Evolutionary conservation across 2,329 filamentous ascomycete species (phyloP).

Genomic region (Fusarium virguliforme): DNA sequence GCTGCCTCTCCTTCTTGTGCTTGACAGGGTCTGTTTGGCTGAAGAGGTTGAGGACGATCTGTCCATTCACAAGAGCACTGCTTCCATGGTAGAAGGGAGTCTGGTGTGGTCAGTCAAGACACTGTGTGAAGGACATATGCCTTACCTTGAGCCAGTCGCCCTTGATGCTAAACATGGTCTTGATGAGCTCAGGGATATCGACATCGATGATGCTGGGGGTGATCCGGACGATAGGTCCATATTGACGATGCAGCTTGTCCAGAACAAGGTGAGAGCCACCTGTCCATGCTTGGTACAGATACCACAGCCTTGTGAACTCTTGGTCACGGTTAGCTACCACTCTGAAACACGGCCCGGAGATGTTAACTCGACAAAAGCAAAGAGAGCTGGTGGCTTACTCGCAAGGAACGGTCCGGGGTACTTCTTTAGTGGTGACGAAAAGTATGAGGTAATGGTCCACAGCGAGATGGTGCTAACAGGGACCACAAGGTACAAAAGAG

Average conservation of each 20-base stretch:
- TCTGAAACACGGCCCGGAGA: not conserved
- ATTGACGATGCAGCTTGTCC: constrained; percentile 56
- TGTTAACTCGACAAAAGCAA: not conserved
- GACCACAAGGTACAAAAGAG: constrained; percentile 22
- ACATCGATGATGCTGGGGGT: constrained; percentile 59
- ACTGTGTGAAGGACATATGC: not conserved
- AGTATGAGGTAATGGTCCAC: constrained; percentile 34
- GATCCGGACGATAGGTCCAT: constrained; percentile 61
- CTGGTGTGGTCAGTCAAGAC: constrained; percentile 23
- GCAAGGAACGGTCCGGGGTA: constrained; percentile 56
- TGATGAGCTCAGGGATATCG: constrained; percentile 57
- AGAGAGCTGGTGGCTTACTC: constrained; percentile 38
- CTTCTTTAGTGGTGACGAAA: constrained; percentile 49
- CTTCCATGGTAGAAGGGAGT: constrained; percentile 50
- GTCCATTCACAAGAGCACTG: constrained; percentile 49
- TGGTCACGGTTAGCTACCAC: not conserved
- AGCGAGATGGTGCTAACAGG: constrained; percentile 20
- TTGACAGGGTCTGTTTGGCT: constrained; percentile 46
- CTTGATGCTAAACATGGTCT: constrained; percentile 56
- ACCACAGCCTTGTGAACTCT: constrained; percentile 58
- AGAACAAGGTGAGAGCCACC: constrained; percentile 53
- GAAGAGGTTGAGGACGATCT: constrained; percentile 50
- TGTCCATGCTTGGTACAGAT: constrained; percentile 51
- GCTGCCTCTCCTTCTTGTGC: constrained; percentile 45
- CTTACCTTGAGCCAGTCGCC: constrained; percentile 55